phyloP scores from a whole-genome alignment of 805 yeast genomes.

The Schizosaccharomyces osmophilus region DNA sequence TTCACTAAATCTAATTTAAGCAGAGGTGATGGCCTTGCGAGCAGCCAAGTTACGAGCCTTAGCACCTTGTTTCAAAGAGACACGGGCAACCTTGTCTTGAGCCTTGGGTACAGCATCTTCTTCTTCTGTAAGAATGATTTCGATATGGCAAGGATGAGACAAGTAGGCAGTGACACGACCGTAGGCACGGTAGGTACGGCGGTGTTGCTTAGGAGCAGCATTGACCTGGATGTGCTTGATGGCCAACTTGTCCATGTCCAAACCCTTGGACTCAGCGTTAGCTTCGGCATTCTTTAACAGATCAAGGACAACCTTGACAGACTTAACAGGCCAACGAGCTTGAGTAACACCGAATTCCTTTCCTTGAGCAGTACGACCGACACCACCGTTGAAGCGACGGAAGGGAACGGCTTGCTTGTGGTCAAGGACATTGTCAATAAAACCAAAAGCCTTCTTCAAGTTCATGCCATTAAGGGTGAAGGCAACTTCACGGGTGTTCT shows the following conservation, averaged over 20 bases:
- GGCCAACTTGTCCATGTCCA: slow-evolving; percentile 80
- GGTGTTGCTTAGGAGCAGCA: slow-evolving; percentile 99
- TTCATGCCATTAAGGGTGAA: slow-evolving; percentile 98
- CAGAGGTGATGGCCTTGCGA: slow-evolving; percentile 1
- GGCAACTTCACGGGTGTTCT: slow-evolving; percentile 99
- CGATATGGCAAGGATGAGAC: slow-evolving; percentile 97
- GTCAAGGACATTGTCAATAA: slow-evolving; percentile 87
- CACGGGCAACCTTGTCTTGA: slow-evolving; percentile 4
- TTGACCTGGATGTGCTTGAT: slow-evolving; percentile 97
- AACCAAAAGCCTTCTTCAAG: slow-evolving; percentile 80
- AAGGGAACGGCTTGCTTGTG: slow-evolving; percentile 99
- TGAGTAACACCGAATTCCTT: slow-evolving; percentile 93
- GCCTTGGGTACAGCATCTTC: slow-evolving; percentile 87
- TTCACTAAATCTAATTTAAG: background rate
- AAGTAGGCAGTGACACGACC: slow-evolving; percentile 99
- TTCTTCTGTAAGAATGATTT: slow-evolving; percentile 85
- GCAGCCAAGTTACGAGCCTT: slow-evolving; percentile 1
- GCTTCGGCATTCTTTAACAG: slow-evolving; percentile 93
- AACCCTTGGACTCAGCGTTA: slow-evolving; percentile 97
- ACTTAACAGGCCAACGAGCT: slow-evolving; percentile 99
- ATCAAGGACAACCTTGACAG: slow-evolving; percentile 85
- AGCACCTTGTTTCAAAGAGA: slow-evolving; percentile 1
- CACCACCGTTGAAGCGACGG: slow-evolving; percentile 90
- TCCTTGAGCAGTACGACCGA: slow-evolving; percentile 99
- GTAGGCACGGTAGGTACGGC: slow-evolving; percentile 99